Base-by-base conservation (phyloP, 225 moss, liverwort and hornwort genomes). In the Physcomitrium patens region DNA sequence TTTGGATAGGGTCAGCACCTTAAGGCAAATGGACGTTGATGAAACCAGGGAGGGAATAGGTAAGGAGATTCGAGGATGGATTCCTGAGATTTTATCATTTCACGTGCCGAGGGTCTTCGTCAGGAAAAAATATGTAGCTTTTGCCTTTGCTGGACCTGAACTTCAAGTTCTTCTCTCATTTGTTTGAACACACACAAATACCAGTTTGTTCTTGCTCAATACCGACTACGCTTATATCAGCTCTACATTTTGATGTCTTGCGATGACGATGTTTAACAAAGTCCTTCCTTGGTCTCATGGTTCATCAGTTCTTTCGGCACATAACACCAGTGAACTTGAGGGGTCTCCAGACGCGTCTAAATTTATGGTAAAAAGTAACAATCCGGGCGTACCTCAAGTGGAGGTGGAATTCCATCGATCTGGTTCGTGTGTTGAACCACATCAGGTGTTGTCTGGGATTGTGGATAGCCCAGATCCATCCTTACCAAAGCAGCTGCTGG, bases 41-140 rank as follows among this genome's bases (percentile, higher is more conserved):
- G 89, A 89, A 80, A 89, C 86, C 75, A 64, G 86, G 70, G 89
- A 86, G 65, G 88, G 83, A 1, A 85, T 83, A 27, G 86, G 86
- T 74, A 76, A 37, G 31, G 31, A 37, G 31, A 37, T 7, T 37
- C 7, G 31, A 37, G 2, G 5, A 37, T 37, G 31, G 7, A 37
- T 37, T 49, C 48, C 8, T 49, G 48, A 7, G 48, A 15, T 49
- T 15, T 13, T 15, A 12, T 49, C 11, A 11, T 15, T 49, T 49
- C 48, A 49, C 12, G 15, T 49, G 15, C 15, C 48, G 48, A 37
- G 4, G 31, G 31, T 37, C 31, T 37, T 37, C 20, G 50, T 50
- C 19, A 72, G 50, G 27, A 15, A 52, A 68, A 20, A 0, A 6
- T 19, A 19, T 63, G 37, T 12, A 44, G 48, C 24, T 51, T 24